Evolutionary conservation across 176 grass and related monocot genomes (phyloP), one percentile per base, ranked within the genome.

Genomic region (Eremochloa ophiuroides): DNA sequence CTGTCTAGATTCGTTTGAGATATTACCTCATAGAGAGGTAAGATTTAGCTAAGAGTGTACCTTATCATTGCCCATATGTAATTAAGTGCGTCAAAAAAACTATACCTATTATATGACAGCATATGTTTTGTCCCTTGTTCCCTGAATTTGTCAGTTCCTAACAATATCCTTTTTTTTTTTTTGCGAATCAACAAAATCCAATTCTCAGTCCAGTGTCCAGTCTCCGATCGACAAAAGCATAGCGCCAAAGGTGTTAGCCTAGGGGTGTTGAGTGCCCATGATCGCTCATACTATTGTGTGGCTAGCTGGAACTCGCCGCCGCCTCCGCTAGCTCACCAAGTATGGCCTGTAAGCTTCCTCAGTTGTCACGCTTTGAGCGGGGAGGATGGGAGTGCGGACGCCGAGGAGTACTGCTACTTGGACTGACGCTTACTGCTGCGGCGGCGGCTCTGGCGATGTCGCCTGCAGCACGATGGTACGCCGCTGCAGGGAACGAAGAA

Each of bases 241-340:
- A n/a, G n/a, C n/a, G n/a, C 55, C 0, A 64, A 29, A 23, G 62
- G 28, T 2, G 56, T 28, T 2, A 85, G 9, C 23, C 56, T 60
- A 58, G 82, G 31, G n/a, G 74, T 15, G 63, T 72, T 82, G 30
- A 89, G 48, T 22, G 25, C n/a, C 86, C 83, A 92, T 58, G 79
- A 20, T 31, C 60, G 79, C 10, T 70, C 43, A 34, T 77, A 83
- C 48, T 77, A 83, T 2, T 40, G 71, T 3, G 85, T 38, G 5
- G 39, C 64, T 23, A 66, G 29, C 7, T 82, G 88, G 29, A 89
- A 71, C 10, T n/a, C n/a, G n/a, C n/a, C 9, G 23, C 75, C 83
- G 18, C 68, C 6, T 28, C 74, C 83, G 28, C 8, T 6, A 69
- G n/a, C n/a, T n/a, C n/a, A 65, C 48, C 69, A 74, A 46, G 56